Percentiles rank a stretch among this genome's conserved stretches.
Evolutionary conservation across 1,139 yeast species (phyloP).

Genomic region (Lodderomyces elongisporus): DNA sequence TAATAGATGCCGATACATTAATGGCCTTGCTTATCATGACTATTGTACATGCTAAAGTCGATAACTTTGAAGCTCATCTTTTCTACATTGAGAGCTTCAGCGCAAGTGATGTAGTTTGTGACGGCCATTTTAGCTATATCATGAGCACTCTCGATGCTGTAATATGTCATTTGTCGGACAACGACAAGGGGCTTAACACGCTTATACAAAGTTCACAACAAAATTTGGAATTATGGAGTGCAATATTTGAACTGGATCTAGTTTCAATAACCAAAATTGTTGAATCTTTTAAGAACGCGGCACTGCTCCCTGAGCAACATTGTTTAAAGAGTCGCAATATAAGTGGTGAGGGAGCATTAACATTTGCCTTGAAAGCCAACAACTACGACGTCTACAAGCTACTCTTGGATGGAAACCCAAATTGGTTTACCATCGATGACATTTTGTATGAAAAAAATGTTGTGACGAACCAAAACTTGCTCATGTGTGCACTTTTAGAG

Average conservation of each 20-base stretch:
- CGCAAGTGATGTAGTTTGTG: conserved; percentile 19
- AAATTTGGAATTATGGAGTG: conserved; percentile 53
- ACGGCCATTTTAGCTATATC: conserved; percentile 41
- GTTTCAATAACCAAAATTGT: conserved; percentile 18
- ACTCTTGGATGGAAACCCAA: conserved; percentile 39
- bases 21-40: conserved; percentile 71
- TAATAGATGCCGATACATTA: conserved; percentile 77
- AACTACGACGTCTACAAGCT: conserved; percentile 41
- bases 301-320: conserved; percentile 32
- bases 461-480: conserved; percentile 45
- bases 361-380: conserved; percentile 46
- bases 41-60: conserved; percentile 57
- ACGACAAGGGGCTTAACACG: conserved; percentile 29
- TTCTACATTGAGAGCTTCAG: conserved; percentile 62
- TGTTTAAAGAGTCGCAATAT: conserved; percentile 49
- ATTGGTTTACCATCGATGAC: conserved; percentile 60
- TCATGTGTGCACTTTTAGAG: conserved; percentile 56
- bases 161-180: conserved; percentile 50
- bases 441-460: conserved; percentile 59
- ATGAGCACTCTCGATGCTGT: conserved; percentile 84
- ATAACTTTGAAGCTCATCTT: conserved; percentile 58
- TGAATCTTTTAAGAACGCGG: conserved; percentile 14
- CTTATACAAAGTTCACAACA: conserved; percentile 40
- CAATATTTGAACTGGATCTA: conserved; percentile 37
- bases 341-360: conserved; percentile 64